A percentile compares a stretch with the other conserved stretches of the same genome.
These are phyloP conservation scores for Medakamo hakoo DNA, from an alignment of 139 green algal genomes.

Conservation along the genomic window DNA sequence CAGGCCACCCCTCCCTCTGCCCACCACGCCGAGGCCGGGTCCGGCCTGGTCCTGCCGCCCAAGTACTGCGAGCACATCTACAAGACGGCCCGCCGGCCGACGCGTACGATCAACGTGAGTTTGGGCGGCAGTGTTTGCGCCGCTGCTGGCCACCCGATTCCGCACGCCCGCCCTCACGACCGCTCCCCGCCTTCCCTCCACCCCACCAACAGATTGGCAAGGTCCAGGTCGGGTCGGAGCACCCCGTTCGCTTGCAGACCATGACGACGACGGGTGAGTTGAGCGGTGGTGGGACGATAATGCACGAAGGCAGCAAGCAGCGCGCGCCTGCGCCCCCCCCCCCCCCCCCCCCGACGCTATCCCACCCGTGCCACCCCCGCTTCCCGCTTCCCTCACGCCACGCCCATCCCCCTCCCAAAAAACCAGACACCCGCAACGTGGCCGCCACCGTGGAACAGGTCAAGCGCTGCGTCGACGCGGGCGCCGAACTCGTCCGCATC, in stretches of 20 bases:
- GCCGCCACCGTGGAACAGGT: constrained; percentile 86
- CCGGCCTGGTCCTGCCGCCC: constrained; percentile 7
- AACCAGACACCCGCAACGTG: constrained; percentile 85
- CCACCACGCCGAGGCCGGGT: neutral
- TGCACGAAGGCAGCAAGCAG: too few relatives aligned
- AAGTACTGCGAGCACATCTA: constrained; percentile 79
- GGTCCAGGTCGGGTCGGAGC: constrained; percentile 78
- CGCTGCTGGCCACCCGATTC: neutral
- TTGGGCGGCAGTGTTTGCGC: neutral
- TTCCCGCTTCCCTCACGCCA: neutral
- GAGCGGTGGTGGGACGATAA: neutral
- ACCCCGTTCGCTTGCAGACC: constrained; percentile 87
- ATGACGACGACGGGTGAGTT: constrained; percentile 81
- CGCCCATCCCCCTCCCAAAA: too few relatives aligned
- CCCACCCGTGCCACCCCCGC: neutral
- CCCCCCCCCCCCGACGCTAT: too few relatives aligned
- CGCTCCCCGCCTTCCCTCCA: neutral
- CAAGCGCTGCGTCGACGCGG: constrained; percentile 89
- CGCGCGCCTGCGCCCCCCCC: too few relatives aligned
- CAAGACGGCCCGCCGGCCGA: constrained; percentile 59
- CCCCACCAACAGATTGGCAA: constrained; percentile 61
- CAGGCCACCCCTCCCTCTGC: neutral
- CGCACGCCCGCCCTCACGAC: neutral
- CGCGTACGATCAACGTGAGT: constrained; percentile 61
- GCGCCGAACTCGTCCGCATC: constrained; percentile 90